Evolutionary conservation across 192 early-diverging fungal species (phyloP), one percentile per base, ranked within the genome.

Genomic region (Borealophlyctis nickersoniae): DNA sequence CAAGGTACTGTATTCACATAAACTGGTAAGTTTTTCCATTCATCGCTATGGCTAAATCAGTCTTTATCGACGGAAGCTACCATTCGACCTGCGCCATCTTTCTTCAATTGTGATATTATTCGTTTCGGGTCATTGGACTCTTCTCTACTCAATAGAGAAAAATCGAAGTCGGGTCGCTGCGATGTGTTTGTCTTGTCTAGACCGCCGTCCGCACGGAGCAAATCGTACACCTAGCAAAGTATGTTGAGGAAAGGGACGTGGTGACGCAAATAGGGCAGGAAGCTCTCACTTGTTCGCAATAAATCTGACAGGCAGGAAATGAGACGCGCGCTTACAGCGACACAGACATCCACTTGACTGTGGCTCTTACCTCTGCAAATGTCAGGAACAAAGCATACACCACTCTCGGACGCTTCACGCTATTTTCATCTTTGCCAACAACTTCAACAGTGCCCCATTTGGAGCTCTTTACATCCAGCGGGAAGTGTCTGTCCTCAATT

Each of bases 11-110:
- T 19, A 45, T n/a, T 54, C 7, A 48, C 9, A 48, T 9, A 9
- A 48, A n/a, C 45, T 9, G 45, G 45, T 48, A n/a, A 48, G 45
- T n/a, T 13, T 48, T 9, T n/a, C 11, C 11, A 14, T 53, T 53
- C 11, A 9, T 27, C 7, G 26, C 13, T 27, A 19, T 4, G 13
- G 26, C 22, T 56, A 22, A 45, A 29, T 62, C 29, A 52, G 35
- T 7, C n/a, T 23, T 23, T 7, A 50, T 49, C 19, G 29, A 19
- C 45, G 45, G 3, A 19, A 50, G 23, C 13, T 14, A 65, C 63
- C 63, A 56, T 65, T 32, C 66, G 24, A 4, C 66, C 66, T 29
- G 59, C 51, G 24, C 33, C 28, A 49, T 69, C 67, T 33, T 62
- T 34, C 28, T 62, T 62, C 27, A 63, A 34, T 56, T 62, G 59